Evolutionary conservation across 2,329 filamentous ascomycete species (phyloP).

Genomic region (Teratosphaeria viscida): DNA sequence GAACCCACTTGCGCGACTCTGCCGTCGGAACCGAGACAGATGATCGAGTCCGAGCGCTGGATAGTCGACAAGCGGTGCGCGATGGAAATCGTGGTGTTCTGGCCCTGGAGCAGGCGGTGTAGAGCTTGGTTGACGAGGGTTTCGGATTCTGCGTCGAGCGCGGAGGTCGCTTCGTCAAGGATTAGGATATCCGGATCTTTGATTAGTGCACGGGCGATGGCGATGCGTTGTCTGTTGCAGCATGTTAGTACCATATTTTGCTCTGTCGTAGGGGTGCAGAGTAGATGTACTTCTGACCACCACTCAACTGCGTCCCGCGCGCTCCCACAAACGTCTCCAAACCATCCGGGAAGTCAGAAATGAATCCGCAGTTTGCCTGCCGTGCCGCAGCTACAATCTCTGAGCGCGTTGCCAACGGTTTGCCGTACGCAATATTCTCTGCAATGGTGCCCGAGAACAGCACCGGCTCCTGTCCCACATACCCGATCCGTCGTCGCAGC

Average conservation of each 20-base stretch:
- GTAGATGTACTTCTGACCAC: constrained; percentile 62
- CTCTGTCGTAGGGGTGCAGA: background rate
- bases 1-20: constrained; percentile 83
- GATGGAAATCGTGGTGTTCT: constrained; percentile 95
- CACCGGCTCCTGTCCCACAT: constrained; percentile 92
- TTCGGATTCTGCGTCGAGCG: constrained; percentile 91
- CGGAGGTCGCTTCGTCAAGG: constrained; percentile 88
- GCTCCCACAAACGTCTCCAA: constrained; percentile 90
- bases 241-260: background rate
- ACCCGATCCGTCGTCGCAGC: constrained; percentile 79
- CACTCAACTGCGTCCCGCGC: constrained; percentile 83
- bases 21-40: constrained; percentile 79
- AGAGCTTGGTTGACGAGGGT: constrained; percentile 91
- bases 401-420: constrained; percentile 61
- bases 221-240: constrained; percentile 44
- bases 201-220: constrained; percentile 85
- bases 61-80: constrained; percentile 93
- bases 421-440: constrained; percentile 87
- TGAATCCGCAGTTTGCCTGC: constrained; percentile 92
- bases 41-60: constrained; percentile 88
- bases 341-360: constrained; percentile 90
- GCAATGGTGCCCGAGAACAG: constrained; percentile 77
- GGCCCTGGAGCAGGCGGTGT: constrained; percentile 65
- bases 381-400: constrained; percentile 81
- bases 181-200: constrained; percentile 96